phyloP scores from a whole-genome alignment of 768 basidiomycete genomes.

The Butyriboletus loyo region DNA sequence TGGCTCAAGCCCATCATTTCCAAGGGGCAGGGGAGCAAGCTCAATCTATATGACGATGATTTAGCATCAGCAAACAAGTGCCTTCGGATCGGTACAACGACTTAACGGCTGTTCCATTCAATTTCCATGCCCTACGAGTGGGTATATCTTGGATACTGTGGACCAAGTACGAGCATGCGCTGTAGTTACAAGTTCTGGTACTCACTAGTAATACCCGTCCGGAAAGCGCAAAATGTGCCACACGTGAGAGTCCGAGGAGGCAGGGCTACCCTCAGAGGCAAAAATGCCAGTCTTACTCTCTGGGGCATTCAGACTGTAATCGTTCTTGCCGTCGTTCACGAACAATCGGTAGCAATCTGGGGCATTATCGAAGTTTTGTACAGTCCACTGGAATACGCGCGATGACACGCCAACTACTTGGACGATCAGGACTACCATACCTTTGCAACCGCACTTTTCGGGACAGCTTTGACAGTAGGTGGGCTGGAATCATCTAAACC shows the following conservation, averaged over 20 bases:
- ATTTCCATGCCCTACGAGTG: slow-evolving; percentile 6
- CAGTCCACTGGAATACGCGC: slow-evolving; percentile 1
- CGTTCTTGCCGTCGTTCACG: slow-evolving; percentile 6
- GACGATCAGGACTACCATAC: not conserved
- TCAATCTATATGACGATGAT: slow-evolving; percentile 1
- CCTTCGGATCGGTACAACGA: not conserved
- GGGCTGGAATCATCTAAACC: not conserved
- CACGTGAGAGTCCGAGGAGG: slow-evolving; percentile 5
- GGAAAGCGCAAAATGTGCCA: slow-evolving; percentile 2
- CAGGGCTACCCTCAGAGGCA: not conserved
- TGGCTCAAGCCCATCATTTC: slow-evolving; percentile 1
- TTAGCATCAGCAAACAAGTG: not conserved
- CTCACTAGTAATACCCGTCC: slow-evolving; percentile 4
- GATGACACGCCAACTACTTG: not conserved
- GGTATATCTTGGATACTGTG: slow-evolving; percentile 1
- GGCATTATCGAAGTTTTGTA: slow-evolving; percentile 3
- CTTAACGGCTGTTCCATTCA: slow-evolving; percentile 1
- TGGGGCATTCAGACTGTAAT: not conserved
- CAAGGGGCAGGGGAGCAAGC: not conserved
- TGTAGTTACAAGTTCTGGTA: not conserved
- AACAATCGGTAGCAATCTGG: slow-evolving; percentile 10
- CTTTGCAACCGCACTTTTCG: not conserved
- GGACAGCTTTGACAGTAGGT: not conserved
- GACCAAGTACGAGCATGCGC: not conserved
- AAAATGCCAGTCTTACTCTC: not conserved